Evolutionary conservation across 1,284 basidiomycete genomes (phyloP).

Genomic region (Cryptococcus jaspeensis): DNA sequence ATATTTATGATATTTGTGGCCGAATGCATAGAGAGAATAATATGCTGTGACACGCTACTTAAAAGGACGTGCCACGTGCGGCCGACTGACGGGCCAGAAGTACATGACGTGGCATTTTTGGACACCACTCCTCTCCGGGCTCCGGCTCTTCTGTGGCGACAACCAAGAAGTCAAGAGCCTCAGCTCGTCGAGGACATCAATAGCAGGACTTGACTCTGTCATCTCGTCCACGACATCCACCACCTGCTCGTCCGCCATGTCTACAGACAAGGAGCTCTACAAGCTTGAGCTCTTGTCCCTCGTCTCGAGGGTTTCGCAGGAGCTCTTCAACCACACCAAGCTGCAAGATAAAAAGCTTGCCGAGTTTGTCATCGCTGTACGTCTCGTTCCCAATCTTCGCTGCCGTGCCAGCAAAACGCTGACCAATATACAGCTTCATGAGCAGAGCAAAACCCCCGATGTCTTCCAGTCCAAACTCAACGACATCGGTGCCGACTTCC

Average conservation of each 20-base stretch:
- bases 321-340: conserved; percentile 76
- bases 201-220: neutral
- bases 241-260: conserved; percentile 20
- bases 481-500: conserved; percentile 80
- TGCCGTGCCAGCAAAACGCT: neutral
- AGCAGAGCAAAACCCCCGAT: conserved; percentile 63
- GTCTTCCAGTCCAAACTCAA: conserved; percentile 78
- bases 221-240: conserved; percentile 2
- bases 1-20: too few relatives aligned
- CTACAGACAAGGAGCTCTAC: conserved; percentile 77
- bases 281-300: conserved; percentile 87
- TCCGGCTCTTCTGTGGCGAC: too few relatives aligned
- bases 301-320: conserved; percentile 83
- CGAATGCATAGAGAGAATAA: neutral
- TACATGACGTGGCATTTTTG: too few relatives aligned
- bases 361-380: conserved; percentile 81
- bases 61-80: too few relatives aligned
- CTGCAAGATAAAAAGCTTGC: conserved; percentile 87
- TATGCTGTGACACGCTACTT: neutral
- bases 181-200: too few relatives aligned
- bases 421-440: conserved; percentile 62
- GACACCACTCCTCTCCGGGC: too few relatives aligned
- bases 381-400: conserved; percentile 13
- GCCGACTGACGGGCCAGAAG: too few relatives aligned
- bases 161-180: too few relatives aligned